Evolutionary conservation across 805 yeast genomes (phyloP).

Genomic region (Starmerella sp.): DNA sequence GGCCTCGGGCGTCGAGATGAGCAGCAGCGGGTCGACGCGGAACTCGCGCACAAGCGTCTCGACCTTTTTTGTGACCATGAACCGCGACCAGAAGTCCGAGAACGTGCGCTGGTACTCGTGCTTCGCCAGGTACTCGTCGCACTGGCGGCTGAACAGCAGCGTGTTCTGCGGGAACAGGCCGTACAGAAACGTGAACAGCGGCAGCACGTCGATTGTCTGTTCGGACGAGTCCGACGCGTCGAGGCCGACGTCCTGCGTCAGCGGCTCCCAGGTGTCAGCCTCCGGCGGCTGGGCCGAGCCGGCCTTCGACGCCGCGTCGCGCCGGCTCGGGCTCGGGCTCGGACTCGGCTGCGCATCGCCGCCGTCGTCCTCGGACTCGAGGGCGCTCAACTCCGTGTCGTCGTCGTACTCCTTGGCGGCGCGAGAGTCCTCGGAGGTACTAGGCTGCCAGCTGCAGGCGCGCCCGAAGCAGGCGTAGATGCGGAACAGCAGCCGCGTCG

Average conservation of each 20-base stretch:
- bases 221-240: constrained; percentile 2
- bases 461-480: constrained; percentile 38
- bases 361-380: neutral
- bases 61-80: constrained; percentile 28
- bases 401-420: neutral
- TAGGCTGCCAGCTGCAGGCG: constrained; percentile 32
- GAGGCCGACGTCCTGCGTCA: neutral
- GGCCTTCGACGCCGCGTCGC: neutral
- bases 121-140: constrained; percentile 30
- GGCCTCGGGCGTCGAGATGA: constrained; percentile 30
- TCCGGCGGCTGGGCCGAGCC: neutral
- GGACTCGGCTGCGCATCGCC: neutral
- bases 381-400: neutral
- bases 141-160: constrained; percentile 34
- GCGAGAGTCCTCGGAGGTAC: neutral
- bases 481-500: constrained; percentile 26
- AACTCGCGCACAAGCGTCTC: constrained; percentile 29
- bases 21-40: constrained; percentile 40
- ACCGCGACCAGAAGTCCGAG: constrained; percentile 30
- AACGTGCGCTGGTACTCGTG: constrained; percentile 19
- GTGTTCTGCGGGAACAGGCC: constrained; percentile 48
- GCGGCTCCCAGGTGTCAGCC: neutral
- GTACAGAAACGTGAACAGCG: constrained; percentile 41
- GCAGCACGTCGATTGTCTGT: constrained; percentile 24
- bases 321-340: neutral